Conservation (phyloP, 2,329 filamentous ascomycete species). For the Ophidiomyces ophidiicola region DNA sequence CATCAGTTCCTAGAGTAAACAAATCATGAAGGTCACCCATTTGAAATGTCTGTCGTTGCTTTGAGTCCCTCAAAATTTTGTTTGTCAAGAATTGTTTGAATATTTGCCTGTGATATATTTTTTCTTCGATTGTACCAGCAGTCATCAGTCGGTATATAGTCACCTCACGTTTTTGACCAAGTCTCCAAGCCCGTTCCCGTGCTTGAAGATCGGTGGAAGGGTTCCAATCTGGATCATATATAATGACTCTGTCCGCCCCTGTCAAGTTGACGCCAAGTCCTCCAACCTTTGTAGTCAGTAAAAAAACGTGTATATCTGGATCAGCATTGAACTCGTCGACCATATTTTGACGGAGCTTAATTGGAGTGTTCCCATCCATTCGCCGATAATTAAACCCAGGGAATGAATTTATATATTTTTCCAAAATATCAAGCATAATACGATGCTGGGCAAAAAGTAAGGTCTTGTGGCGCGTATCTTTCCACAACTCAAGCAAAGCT, state of each 20-base stretch:
- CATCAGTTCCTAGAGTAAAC: constrained; percentile 63
- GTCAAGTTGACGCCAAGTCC: constrained; percentile 90
- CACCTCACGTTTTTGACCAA: constrained; percentile 89
- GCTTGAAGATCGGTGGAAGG: constrained; percentile 93
- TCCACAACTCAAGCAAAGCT: constrained; percentile 77
- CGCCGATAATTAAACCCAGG: constrained; percentile 64
- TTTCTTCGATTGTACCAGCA: constrained; percentile 94
- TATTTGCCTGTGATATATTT: constrained; percentile 96
- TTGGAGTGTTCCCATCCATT: constrained; percentile 87
- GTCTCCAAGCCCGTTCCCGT: constrained; percentile 84
- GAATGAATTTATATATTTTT: constrained; percentile 60
- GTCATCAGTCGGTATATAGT: constrained; percentile 98
- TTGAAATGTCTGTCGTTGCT: constrained; percentile 83
- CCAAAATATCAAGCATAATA: constrained; percentile 90
- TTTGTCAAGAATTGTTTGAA: constrained; percentile 98
- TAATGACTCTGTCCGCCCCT: constrained; percentile 89
- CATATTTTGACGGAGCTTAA: constrained; percentile 75
- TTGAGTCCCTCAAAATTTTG: constrained; percentile 88
- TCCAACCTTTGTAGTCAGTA: constrained; percentile 90
- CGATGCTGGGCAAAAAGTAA: constrained; percentile 85
- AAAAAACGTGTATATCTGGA: constrained; percentile 68
- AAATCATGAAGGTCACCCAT: constrained; percentile 83
- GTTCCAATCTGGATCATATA: constrained; percentile 98
- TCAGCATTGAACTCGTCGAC: constrained; percentile 88
- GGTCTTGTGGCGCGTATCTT: constrained; percentile 82